Base-by-base conservation (phyloP, 2,329 filamentous ascomycete genomes). In the Verticillium zaregamsianum region DNA sequence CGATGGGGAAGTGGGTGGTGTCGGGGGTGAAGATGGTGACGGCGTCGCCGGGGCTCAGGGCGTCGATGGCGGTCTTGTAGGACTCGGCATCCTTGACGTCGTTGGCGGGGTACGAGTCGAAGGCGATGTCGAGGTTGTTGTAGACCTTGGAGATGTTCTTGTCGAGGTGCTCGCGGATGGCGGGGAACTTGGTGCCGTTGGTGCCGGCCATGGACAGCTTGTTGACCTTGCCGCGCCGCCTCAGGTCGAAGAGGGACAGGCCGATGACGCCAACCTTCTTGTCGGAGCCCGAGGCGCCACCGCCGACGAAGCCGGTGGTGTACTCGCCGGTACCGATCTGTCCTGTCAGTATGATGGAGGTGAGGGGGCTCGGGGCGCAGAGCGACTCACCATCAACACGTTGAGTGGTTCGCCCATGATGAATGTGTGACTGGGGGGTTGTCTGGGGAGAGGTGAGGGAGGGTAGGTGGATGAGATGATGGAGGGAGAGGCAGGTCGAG, bases 1-100 rank as follows among this genome's bases (percentile, higher is more conserved):
- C 93, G 69, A 97, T 97, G 57, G 92, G 90, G 76, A 89, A 96
- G 77, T 97, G 93, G 1, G 93, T 97, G 7, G 92, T 90, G 76
- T 97, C 93, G 0, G 93, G 92, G 1, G 93, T 97, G 84, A 97
- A 97, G 77, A 97, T 94, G 63, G 93, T 97, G 76, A 97, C 94
- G 68, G 93, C 93, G 67, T 93, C 92, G 68, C 93, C 93, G 7
- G 89, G 86, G 54, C 85, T 84, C 52, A 97, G 85, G 11, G 88
- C 86, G 75, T 97, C 92, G 71, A 97, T 97, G 68, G 93, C 93
- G 14, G 84, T 74, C 78, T 95, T 96, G 85, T 96, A 97, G 55
- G 93, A 88, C 59, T 93, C 88, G 5, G 92, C 84, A 71, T 97
- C 91, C 65, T 83, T 83, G 61, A 77, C 76, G 70, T 91, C 87